Evolutionary conservation across 441 rosid genomes (phyloP).

Genomic region (Adansonia madagascariensis): DNA sequence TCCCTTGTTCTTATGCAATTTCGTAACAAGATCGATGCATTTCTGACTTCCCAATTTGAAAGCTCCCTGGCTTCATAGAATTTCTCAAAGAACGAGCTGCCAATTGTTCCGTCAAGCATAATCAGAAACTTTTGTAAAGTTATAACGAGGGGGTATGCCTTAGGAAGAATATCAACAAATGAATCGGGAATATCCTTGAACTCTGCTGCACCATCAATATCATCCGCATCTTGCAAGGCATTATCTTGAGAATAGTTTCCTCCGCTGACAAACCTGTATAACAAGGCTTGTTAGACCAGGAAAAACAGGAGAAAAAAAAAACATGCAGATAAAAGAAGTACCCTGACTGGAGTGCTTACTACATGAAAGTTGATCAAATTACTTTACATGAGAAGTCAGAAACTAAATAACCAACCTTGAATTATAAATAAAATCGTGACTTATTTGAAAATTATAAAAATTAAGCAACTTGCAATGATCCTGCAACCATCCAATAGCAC

Average conservation of each 20-base stretch:
- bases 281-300: constrained; percentile 10
- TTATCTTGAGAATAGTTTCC: constrained; percentile 32
- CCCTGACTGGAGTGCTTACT: neutral
- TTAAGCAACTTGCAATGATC: neutral
- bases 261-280: constrained; percentile 41
- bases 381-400: neutral
- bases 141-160: constrained; percentile 49
- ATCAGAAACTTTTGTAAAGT: constrained; percentile 55
- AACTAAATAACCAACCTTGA: neutral
- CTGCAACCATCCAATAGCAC: neutral
- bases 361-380: neutral
- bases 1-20: constrained; percentile 46
- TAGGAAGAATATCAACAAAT: constrained; percentile 37
- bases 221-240: constrained; percentile 35
- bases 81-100: constrained; percentile 51
- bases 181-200: constrained; percentile 56
- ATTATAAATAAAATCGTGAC: neutral
- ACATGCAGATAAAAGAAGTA: neutral
- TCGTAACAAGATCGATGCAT: constrained; percentile 34
- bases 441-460: neutral
- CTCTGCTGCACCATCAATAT: constrained; percentile 36
- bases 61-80: constrained; percentile 40
- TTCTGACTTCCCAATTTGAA: constrained; percentile 25
- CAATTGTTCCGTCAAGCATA: constrained; percentile 65
- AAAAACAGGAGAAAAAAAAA: neutral